Evolutionary conservation across 139 green algal genomes (phyloP).

Genomic region (Chlamydomonas sp.): DNA sequence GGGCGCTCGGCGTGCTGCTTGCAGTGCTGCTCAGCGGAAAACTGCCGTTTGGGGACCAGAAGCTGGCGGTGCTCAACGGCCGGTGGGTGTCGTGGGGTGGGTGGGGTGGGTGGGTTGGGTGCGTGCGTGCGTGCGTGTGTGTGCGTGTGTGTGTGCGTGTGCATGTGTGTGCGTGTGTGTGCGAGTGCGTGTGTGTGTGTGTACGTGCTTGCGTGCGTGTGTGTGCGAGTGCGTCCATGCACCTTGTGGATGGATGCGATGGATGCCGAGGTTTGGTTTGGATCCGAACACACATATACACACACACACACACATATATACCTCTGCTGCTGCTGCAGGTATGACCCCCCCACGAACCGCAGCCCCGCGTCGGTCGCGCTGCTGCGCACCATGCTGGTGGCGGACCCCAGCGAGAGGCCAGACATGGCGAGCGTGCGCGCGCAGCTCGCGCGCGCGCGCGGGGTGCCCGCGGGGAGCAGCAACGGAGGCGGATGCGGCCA

Average conservation of each 20-base stretch:
- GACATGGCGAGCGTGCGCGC: no score
- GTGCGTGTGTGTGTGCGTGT: no score
- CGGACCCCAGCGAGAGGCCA: slow-evolving; percentile 1
- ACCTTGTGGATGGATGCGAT: neutral
- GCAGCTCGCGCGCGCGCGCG: no score
- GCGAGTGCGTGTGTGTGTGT: no score
- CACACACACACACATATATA: neutral
- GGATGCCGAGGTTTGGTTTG: neutral
- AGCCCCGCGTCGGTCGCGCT: neutral
- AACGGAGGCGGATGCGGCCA: no score
- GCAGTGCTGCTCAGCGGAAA: slow-evolving; percentile 66
- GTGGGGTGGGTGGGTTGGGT: no score
- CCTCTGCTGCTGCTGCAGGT: slow-evolving; percentile 4
- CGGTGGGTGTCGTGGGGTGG: slow-evolving; percentile 29
- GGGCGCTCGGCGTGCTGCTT: slow-evolving; percentile 78
- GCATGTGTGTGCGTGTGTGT: no score
- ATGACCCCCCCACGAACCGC: neutral
- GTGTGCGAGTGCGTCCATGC: no score
- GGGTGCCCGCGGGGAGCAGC: no score
- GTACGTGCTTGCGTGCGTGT: no score
- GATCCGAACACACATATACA: neutral
- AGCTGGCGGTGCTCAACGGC: slow-evolving; percentile 73
- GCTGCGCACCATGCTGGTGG: neutral
- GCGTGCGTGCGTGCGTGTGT: no score
- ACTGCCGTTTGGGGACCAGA: slow-evolving; percentile 75